phyloP scores from a whole-genome alignment of 1,139 yeast species.

The Candida tropicalis region DNA sequence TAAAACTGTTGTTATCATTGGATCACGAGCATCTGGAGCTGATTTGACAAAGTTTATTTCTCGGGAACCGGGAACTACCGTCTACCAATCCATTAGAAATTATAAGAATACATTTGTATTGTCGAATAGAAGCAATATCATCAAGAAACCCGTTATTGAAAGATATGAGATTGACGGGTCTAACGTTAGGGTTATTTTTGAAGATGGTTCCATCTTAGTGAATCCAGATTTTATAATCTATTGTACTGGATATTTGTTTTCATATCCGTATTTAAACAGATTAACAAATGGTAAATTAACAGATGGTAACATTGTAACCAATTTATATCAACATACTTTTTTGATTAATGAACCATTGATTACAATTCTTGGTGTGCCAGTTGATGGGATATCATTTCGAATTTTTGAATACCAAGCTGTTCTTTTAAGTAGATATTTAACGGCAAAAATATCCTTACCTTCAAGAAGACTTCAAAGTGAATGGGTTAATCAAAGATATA shows the following conservation, averaged over 20 bases:
- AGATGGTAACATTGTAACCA: conserved; percentile 34
- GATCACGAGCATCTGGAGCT: conserved; percentile 48
- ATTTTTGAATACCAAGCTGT: conserved; percentile 49
- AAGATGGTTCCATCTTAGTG: conserved; percentile 27
- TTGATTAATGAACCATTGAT: conserved; percentile 38
- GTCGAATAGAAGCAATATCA: conserved; percentile 23
- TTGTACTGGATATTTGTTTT: conserved; percentile 49
- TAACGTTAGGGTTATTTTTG: conserved; percentile 29
- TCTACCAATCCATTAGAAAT: conserved; percentile 33
- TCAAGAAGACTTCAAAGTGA: conserved; percentile 27
- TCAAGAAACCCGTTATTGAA: conserved; percentile 27
- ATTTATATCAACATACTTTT: conserved; percentile 42
- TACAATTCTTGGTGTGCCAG: conserved; percentile 42
- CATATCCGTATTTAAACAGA: conserved; percentile 43
- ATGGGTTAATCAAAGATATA: conserved; percentile 33
- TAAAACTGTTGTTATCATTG: conserved; percentile 40
- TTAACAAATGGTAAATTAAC: conserved; percentile 26
- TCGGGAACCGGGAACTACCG: conserved; percentile 22
- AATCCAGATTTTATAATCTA: conserved; percentile 42
- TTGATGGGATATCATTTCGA: conserved; percentile 41
- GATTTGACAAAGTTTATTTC: conserved; percentile 37
- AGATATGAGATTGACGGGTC: conserved; percentile 17
- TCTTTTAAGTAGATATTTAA: conserved; percentile 34
- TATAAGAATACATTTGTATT: conserved; percentile 17
- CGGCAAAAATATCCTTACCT: conserved; percentile 36